phyloP scores from a whole-genome alignment of 2,329 filamentous ascomycete species.

The Ophiostoma angusticollis region DNA sequence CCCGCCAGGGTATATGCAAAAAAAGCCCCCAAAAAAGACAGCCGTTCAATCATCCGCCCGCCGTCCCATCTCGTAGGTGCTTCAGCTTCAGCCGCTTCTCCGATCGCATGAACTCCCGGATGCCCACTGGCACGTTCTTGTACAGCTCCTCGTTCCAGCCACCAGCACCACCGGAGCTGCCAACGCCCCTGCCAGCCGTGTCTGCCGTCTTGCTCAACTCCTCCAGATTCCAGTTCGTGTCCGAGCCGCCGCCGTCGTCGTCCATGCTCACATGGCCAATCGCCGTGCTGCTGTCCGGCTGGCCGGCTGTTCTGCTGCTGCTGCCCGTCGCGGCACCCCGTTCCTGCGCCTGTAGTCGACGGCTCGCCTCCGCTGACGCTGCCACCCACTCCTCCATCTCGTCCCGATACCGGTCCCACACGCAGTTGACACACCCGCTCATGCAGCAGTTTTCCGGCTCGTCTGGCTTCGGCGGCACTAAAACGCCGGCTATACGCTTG shows the following conservation, averaged over 20 bases:
- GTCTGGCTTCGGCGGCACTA: conserved; percentile 68
- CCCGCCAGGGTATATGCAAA: too few species aligned
- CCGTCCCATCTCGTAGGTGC: conserved; percentile 45
- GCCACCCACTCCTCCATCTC: conserved; percentile 82
- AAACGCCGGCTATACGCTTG: conserved; percentile 60
- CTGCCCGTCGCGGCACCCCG: conserved; percentile 13
- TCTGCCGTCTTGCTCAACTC: background rate
- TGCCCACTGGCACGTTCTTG: conserved; percentile 73
- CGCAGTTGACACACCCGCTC: conserved; percentile 95
- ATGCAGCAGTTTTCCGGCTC: conserved; percentile 99
- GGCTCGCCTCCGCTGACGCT: conserved; percentile 50
- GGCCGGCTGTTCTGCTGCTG: background rate
- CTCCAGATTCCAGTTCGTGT: conserved; percentile 46
- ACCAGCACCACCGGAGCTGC: conserved; percentile 21
- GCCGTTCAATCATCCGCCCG: conserved; percentile 27
- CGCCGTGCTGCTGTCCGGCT: background rate
- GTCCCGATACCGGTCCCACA: conserved; percentile 85
- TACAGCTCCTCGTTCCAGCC: conserved; percentile 58
- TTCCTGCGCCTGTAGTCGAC: conserved; percentile 31
- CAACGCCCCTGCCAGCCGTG: conserved; percentile 17
- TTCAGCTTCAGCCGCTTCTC: conserved; percentile 81
- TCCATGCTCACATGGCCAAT: conserved; percentile 50
- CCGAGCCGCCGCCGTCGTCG: conserved; percentile 66
- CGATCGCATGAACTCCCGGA: conserved; percentile 92
- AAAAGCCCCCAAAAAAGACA: too few species aligned